Evolutionary conservation across 2,329 filamentous ascomycete species (phyloP).

Genomic region (Calcarisporium arbuscula): DNA sequence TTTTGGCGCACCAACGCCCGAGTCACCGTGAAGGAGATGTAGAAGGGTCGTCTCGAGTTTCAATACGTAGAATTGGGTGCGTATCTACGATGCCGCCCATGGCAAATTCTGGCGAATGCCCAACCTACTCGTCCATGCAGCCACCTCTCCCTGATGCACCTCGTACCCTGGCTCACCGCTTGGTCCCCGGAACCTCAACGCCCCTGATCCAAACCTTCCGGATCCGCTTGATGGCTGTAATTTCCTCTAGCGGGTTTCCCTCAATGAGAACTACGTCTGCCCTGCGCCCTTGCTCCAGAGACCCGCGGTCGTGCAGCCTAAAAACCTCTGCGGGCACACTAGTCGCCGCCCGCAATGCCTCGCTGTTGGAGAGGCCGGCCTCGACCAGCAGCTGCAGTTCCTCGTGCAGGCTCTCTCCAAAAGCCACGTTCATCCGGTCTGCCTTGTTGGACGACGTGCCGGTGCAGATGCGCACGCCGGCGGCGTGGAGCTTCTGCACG

Average conservation of each 20-base stretch:
- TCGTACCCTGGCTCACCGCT: no score
- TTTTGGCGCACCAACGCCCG: no score
- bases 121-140: no score
- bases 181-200: constrained; percentile 11
- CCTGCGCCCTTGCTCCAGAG: constrained; percentile 15
- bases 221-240: constrained; percentile 17
- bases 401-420: constrained; percentile 15
- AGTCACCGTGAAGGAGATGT: no score
- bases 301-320: constrained; percentile 18
- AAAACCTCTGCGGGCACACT: constrained; percentile 13
- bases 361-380: constrained; percentile 12
- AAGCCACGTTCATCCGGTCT: constrained; percentile 6
- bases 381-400: constrained; percentile 16
- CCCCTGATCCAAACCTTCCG: constrained; percentile 20
- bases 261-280: constrained; percentile 24
- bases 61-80: no score
- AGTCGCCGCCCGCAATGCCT: constrained; percentile 16
- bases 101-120: no score
- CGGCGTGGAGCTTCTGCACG: constrained; percentile 16
- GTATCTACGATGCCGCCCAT: no score
- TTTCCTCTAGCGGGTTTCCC: constrained; percentile 21
- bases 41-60: no score
- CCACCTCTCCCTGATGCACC: no score
- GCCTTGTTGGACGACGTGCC: constrained; percentile 22
- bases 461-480: constrained; percentile 22